Evolutionary conservation across 345 rosid species (phyloP).

Genomic region (Sisymbrium irio): DNA sequence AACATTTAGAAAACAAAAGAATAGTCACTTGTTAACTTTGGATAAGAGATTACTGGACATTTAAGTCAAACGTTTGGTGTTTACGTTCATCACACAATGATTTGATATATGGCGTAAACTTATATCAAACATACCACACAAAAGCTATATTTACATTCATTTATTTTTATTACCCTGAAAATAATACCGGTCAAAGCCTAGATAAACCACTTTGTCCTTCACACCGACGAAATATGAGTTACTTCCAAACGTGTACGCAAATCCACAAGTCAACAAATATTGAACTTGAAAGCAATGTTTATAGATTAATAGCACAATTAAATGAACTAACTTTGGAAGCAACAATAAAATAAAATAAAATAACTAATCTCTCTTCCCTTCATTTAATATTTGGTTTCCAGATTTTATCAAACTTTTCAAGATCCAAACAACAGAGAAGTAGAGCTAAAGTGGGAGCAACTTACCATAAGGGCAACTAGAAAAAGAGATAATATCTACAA

Average conservation of each 20-base stretch:
- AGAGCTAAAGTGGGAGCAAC: neutral
- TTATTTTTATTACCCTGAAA: neutral
- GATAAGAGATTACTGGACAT: neutral
- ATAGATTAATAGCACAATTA: neutral
- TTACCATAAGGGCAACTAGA: constrained; percentile 13
- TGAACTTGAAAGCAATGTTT: neutral
- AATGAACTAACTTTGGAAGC: neutral
- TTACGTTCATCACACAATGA: neutral
- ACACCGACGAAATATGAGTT: neutral
- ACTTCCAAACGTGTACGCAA: neutral
- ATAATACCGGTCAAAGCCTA: neutral
- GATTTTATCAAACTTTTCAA: constrained; percentile 15
- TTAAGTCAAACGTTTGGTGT: neutral
- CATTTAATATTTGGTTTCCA: constrained; percentile 6
- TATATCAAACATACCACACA: no score
- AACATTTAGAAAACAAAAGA: neutral
- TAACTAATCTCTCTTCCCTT: neutral
- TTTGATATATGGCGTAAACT: no score
- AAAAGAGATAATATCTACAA: constrained; percentile 28
- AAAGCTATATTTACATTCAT: no score
- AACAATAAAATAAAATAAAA: neutral
- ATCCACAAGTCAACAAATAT: neutral
- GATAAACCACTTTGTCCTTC: neutral
- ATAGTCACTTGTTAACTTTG: neutral
- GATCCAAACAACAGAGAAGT: constrained; percentile 21